A percentile compares a stretch with the other conserved stretches of the same genome.
Evolutionary conservation across 352 stramenopile genomes (phyloP).

Genomic region (Phytopythium ostracodes): DNA sequence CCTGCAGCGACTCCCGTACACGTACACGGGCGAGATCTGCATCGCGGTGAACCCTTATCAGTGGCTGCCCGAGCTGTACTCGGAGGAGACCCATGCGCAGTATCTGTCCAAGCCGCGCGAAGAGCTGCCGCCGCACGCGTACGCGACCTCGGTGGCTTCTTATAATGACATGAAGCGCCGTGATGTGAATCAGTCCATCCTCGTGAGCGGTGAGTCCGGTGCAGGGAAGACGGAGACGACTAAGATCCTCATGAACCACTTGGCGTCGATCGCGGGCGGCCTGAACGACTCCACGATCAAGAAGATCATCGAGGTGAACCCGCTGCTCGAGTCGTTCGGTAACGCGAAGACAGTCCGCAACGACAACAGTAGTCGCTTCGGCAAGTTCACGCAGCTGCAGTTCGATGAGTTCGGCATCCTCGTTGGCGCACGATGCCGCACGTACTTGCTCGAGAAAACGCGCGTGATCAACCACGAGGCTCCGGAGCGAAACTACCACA

Average conservation of each 20-base stretch:
- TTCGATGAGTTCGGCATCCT: conserved; percentile 86
- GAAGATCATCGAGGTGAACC: conserved; percentile 96
- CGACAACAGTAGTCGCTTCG: conserved; percentile 96
- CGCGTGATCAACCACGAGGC: conserved; percentile 93
- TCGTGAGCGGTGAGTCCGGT: conserved; percentile 85
- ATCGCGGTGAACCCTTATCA: conserved; percentile 98
- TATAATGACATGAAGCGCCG: conserved; percentile 75
- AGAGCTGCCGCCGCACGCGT: conserved; percentile 77
- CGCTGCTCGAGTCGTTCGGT: conserved; percentile 98
- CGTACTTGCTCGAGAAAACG: conserved; percentile 97
- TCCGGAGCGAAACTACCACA: conserved; percentile 95
- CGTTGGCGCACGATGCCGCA: conserved; percentile 92
- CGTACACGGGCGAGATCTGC: conserved; percentile 96
- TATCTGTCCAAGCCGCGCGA: conserved; percentile 79
- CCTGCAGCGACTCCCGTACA: conserved; percentile 89
- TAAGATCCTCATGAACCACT: conserved; percentile 90
- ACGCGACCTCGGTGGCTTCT: conserved; percentile 69
- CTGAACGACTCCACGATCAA: conserved; percentile 94
- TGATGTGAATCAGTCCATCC: conserved; percentile 79
- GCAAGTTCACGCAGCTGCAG: conserved; percentile 96
- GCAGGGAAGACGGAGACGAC: conserved; percentile 94
- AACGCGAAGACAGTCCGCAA: conserved; percentile 98
- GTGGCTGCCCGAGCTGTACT: conserved; percentile 86
- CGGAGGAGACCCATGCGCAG: conserved; percentile 63
- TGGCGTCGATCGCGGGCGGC: conserved; percentile 73